Evolutionary conservation across 805 yeast genomes (phyloP), one percentile per base, ranked within the genome.

Genomic region (Candida rishiriensis): DNA sequence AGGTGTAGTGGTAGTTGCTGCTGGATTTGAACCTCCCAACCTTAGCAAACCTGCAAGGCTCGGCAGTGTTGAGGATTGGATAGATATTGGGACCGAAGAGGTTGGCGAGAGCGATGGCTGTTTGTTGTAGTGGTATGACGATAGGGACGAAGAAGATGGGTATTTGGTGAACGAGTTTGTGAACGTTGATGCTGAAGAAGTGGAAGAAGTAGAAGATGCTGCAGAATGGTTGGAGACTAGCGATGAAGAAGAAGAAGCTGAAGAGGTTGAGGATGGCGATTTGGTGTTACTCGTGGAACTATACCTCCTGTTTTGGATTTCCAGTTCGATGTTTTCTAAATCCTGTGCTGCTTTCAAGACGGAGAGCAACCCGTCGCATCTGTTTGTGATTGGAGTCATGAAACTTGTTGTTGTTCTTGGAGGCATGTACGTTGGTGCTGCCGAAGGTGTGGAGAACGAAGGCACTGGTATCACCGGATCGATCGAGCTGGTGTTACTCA

Each of bases 311-410:
- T 11, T 13, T 26, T 21, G 14, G 15, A 21, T 9, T 21, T 16
- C 10, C 16, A 14, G 11, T 9, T 26, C 3, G 34, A 14, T 26
- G 26, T 42, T 38, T 39, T 53, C 57, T 29, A 53, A 37, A 35
- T 53, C 49, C 38, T 57, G 55, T 18, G 61, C 61, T 10, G 61
- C 61, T 34, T 47, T 49, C 21, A 57, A 44, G 14, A 57, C 61
- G 2, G 61, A 56, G 13, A 56, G 43, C 6, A 57, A 43, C 6
- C 60, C 58, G 39, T 57, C 58, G 10, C 40, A 40, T 33, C 48
- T 51, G 14, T 30, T 30, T 30, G 13, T 5, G 14, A 30, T 30
- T 10, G 31, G 31, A 29, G 10, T 10, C 12, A 10, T 10, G 10
- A 10, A 10, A 10, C 12, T 10, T 10, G 10, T 10, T 10, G 11